Evolutionary conservation across 495 filamentous ascomycete genomes (phyloP), one percentile per base, ranked within the genome.

Genomic region (Letharia columbiana): DNA sequence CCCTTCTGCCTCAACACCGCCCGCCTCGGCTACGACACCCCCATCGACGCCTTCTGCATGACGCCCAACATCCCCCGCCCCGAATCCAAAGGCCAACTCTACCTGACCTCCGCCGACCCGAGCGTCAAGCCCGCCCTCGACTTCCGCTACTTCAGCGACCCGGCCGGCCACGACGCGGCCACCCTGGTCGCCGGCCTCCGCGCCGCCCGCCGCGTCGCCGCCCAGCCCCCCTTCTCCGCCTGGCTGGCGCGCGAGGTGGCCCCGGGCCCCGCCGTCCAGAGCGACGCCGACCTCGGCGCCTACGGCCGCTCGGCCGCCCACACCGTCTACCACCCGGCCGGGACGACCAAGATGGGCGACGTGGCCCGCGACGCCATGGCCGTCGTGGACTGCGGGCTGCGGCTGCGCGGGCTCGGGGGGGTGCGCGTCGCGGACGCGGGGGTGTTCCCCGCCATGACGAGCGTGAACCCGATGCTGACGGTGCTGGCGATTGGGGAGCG

Each of bases 141-240:
- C 76, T 94, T 94, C 85, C 82, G 86, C 63, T 94, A 92, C 78
- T 94, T 94, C 80, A 92, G 89, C 49, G 90, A 92, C 71, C 84
- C 87, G 12, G 86, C 89, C 73, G 89, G 88, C 68, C 91, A 92
- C 76, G 90, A 94, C 70, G 88, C 89, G 33, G 86, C 87, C 61
- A 91, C 90, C 61, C 81, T 93, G 49, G 89, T 92, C n/a, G 81
- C 82, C n/a, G 90, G 89, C 64, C 78, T 93, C 70, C 82, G 83
- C 71, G 87, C 84, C 8, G 89, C 89, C 6, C 86, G 89, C 41
- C 78, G 86, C 68, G 83, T 90, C 65, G 90, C 90, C 20, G 71
- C 88, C 69, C 77, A 89, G 70, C 77, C 81, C 6, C 89, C 89
- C 11, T 92, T 93, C 81, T 86, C 84, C 69, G 76, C 85, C 72